Evolutionary conservation across 805 yeast genomes (phyloP).

Genomic region (Ogataea parapolymorpha): DNA sequence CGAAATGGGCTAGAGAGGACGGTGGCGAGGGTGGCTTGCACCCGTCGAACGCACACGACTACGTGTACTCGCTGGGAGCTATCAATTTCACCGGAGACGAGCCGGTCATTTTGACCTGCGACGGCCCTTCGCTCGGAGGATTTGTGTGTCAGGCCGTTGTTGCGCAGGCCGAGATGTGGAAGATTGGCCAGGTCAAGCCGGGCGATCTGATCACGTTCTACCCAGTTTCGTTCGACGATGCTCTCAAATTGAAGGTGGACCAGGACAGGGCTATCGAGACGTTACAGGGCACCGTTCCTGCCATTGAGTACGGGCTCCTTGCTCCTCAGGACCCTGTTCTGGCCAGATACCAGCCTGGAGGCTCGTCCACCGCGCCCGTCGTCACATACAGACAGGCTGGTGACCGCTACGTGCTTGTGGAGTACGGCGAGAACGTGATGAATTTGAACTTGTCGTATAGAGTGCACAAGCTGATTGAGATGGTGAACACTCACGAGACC

Average conservation of each 20-base stretch:
- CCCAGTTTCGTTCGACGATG: slow-evolving; percentile 69
- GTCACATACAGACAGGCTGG: slow-evolving; percentile 95
- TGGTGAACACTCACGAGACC: slow-evolving; percentile 62
- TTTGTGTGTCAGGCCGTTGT: slow-evolving; percentile 97
- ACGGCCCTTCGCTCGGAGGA: slow-evolving; percentile 97
- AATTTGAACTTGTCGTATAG: slow-evolving; percentile 84
- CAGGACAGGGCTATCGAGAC: slow-evolving; percentile 56
- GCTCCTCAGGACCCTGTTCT: slow-evolving; percentile 70
- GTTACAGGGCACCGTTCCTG: slow-evolving; percentile 40
- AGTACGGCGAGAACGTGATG: slow-evolving; percentile 86
- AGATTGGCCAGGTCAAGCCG: slow-evolving; percentile 95
- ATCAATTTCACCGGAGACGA: slow-evolving; percentile 98
- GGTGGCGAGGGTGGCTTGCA: slow-evolving; percentile 99
- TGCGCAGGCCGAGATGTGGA: slow-evolving; percentile 96
- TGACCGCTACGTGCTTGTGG: slow-evolving; percentile 87
- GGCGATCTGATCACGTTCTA: slow-evolving; percentile 82
- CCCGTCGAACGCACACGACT: slow-evolving; percentile 98
- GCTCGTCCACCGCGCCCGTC: slow-evolving; percentile 51
- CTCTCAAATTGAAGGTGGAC: slow-evolving; percentile 55
- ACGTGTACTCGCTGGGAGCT: slow-evolving; percentile 94
- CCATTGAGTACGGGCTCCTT: slow-evolving; percentile 34
- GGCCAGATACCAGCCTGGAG: slow-evolving; percentile 43
- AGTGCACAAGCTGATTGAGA: slow-evolving; percentile 74
- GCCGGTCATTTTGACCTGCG: slow-evolving; percentile 94
- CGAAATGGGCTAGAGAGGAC: slow-evolving; percentile 91